These are phyloP conservation scores for Serendipita vermifera DNA, from an alignment of 768 basidiomycete species.

Conservation along the genomic window DNA sequence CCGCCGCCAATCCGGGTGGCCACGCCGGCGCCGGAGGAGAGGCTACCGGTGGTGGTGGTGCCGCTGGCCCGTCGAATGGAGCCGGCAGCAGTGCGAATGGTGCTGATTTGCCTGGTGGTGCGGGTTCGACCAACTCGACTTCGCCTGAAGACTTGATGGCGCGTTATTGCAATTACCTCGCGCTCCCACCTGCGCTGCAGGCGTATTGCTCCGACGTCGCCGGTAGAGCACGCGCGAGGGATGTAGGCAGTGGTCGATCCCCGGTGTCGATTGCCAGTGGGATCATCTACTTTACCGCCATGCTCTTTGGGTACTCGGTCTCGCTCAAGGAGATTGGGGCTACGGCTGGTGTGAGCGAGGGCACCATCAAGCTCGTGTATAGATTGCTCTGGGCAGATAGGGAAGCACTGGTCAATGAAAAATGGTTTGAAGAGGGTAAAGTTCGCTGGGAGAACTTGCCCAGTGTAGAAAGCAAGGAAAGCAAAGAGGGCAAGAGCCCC, in stretches of 20 bases:
- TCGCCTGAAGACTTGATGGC: conserved; percentile 79
- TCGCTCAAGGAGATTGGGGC: conserved; percentile 73
- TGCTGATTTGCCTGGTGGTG: conserved; percentile 8
- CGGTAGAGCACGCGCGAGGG: conserved; percentile 61
- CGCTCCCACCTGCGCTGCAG: conserved; percentile 70
- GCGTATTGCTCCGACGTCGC: conserved; percentile 76
- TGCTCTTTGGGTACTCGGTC: conserved; percentile 62
- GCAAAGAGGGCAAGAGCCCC: conserved; percentile 4
- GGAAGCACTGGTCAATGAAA: conserved; percentile 69
- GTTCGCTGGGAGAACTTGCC: conserved; percentile 18
- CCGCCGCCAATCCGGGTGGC: conserved; percentile 29
- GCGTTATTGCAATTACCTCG: conserved; percentile 90
- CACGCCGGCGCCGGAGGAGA: conserved; percentile 33
- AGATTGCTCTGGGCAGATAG: conserved; percentile 58
- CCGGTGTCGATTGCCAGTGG: conserved; percentile 99
- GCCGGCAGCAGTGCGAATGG: neutral
- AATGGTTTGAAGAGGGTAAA: conserved; percentile 63
- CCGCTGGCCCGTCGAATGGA: conserved; percentile 8
- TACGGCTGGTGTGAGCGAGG: conserved; percentile 90
- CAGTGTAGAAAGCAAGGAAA: neutral
- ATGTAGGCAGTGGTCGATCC: conserved; percentile 85
- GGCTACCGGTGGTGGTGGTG: conserved; percentile 8
- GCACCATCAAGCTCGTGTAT: conserved; percentile 87
- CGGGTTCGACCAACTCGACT: conserved; percentile 11
- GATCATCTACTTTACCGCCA: conserved; percentile 86